phyloP scores from a whole-genome alignment of 768 basidiomycete genomes.

The Lactarius pseudohatsudake region DNA sequence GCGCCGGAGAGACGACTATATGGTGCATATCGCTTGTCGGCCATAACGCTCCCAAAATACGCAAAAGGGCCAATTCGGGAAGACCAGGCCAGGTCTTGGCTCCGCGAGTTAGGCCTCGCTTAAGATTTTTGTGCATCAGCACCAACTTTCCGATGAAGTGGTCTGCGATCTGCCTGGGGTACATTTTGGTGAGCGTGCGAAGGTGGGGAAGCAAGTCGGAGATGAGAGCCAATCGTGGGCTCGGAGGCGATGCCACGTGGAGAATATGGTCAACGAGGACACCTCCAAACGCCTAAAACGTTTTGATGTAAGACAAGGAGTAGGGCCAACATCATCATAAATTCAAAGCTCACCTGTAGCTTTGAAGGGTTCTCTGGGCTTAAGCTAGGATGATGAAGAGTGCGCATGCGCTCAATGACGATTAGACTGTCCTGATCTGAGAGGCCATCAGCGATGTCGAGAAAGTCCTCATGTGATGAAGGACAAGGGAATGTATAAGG shows the following conservation, averaged over 20 bases:
- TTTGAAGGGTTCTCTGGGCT: constrained; percentile 88
- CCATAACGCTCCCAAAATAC: constrained; percentile 82
- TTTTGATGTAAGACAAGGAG: constrained; percentile 8
- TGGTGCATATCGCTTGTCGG: constrained; percentile 94
- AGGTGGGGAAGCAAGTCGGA: constrained; percentile 75
- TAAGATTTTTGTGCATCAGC: constrained; percentile 93
- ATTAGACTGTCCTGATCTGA: constrained; percentile 70
- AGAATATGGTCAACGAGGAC: constrained; percentile 90
- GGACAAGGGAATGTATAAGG: constrained; percentile 96
- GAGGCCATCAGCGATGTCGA: constrained; percentile 74
- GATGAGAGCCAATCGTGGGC: constrained; percentile 59
- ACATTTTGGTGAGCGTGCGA: constrained; percentile 70
- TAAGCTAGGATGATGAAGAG: constrained; percentile 91
- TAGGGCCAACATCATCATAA: constrained; percentile 1
- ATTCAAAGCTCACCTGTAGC: constrained; percentile 65
- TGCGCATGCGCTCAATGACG: constrained; percentile 87
- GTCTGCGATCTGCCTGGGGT: constrained; percentile 77
- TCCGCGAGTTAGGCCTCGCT: constrained; percentile 74
- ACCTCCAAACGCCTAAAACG: constrained; percentile 58
- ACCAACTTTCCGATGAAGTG: constrained; percentile 79
- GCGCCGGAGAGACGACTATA: constrained; percentile 80
- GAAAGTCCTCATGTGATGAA: constrained; percentile 79
- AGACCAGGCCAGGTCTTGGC: constrained; percentile 88
- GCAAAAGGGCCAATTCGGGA: constrained; percentile 77
- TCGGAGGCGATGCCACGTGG: constrained; percentile 63